Conservation (phyloP, 1,139 yeast genomes). For the Zygoascus meyerae region DNA sequence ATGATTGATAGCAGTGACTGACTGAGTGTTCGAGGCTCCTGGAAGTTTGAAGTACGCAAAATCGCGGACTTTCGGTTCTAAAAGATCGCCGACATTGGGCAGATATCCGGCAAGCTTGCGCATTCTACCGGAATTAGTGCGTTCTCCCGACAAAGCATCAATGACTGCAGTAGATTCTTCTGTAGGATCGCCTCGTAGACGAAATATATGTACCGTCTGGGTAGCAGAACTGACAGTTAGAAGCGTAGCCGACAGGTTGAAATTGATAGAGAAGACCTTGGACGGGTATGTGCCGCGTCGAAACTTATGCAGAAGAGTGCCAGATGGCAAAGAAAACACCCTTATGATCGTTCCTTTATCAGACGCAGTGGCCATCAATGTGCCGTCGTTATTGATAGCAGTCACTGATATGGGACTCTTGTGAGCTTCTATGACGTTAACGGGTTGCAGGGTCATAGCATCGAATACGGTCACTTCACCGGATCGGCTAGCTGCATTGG, state of each 20-base stretch:
- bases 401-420: conserved; percentile 78
- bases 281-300: conserved; percentile 94
- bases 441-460: conserved; percentile 68
- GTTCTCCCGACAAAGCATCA: conserved; percentile 1
- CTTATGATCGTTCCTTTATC: conserved; percentile 92
- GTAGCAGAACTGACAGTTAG: conserved; percentile 85
- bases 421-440: conserved; percentile 90
- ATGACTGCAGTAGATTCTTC: background rate
- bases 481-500: conserved; percentile 33
- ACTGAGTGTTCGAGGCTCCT: conserved; percentile 36
- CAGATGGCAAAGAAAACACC: conserved; percentile 78
- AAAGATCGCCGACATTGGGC: conserved; percentile 78
- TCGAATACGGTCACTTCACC: conserved; percentile 92
- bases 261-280: conserved; percentile 73
- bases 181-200: conserved; percentile 29
- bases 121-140: conserved; percentile 48
- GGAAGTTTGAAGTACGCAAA: conserved; percentile 90
- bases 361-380: conserved; percentile 84
- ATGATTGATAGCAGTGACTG: conserved; percentile 41
- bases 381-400: conserved; percentile 73
- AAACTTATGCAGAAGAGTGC: conserved; percentile 79
- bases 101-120: conserved; percentile 80
- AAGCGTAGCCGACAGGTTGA: conserved; percentile 68
- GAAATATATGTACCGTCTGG: conserved; percentile 87
- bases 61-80: conserved; percentile 82